These are phyloP conservation scores for Pichia phayaonensis DNA, from an alignment of 805 yeast genomes.

Conservation along the genomic window DNA sequence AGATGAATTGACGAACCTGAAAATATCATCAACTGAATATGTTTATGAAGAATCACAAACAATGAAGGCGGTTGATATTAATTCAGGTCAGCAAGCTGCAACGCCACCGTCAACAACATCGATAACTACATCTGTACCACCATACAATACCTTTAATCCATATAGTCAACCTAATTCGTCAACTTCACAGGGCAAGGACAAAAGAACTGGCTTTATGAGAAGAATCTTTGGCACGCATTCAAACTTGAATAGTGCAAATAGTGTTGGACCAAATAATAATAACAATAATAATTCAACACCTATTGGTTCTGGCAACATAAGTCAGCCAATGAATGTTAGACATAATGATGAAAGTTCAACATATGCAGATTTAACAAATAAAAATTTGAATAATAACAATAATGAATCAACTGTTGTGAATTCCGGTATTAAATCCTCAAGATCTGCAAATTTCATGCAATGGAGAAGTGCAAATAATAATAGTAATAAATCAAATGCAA, in stretches of 20 bases:
- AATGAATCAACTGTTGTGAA: not conserved
- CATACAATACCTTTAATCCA: not conserved
- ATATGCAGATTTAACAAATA: not conserved
- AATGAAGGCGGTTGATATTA: not conserved
- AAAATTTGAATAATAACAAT: not conserved
- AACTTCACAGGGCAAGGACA: conserved; percentile 7
- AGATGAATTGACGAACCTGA: conserved; percentile 8
- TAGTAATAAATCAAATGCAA: not conserved
- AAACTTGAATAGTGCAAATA: conserved; percentile 2
- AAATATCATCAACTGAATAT: conserved; percentile 2
- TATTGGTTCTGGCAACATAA: conserved; percentile 20
- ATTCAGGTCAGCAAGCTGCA: not conserved
- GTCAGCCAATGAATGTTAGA: conserved; percentile 27
- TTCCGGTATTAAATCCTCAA: conserved; percentile 37
- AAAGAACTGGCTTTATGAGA: conserved; percentile 23
- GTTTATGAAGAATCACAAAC: not conserved
- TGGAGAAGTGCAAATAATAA: conserved; percentile 15
- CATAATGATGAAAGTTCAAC: conserved; percentile 19
- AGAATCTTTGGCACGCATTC: conserved; percentile 23
- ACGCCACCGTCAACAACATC: not conserved
- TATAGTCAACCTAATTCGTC: conserved; percentile 1
- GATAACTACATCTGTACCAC: not conserved
- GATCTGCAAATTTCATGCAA: conserved; percentile 41
- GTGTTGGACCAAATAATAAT: not conserved
- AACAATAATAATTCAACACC: not conserved